Conservation (phyloP, 768 basidiomycete genomes). For the Holtermannia corniformis region DNA sequence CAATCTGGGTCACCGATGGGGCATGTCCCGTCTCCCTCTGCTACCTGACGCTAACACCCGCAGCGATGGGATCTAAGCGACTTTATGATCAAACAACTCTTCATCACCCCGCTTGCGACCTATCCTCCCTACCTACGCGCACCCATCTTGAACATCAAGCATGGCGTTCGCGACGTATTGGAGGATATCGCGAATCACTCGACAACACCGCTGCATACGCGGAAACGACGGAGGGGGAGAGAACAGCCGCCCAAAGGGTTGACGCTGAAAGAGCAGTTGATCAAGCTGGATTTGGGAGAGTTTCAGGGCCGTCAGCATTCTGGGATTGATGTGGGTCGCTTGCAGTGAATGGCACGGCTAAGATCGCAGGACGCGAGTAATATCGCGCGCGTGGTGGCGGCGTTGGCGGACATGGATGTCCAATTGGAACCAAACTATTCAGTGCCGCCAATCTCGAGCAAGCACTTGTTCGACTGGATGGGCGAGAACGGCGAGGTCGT, state of each 20-base stretch:
- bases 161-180: slow-evolving; percentile 32
- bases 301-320: slow-evolving; percentile 80
- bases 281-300: slow-evolving; percentile 56
- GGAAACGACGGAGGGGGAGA: slow-evolving; percentile 4
- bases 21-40: too few relatives aligned
- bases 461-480: slow-evolving; percentile 34
- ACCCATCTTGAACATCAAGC: slow-evolving; percentile 38
- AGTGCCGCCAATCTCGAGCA: slow-evolving; percentile 10
- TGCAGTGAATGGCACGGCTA: neutral
- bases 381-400: slow-evolving; percentile 66
- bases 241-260: slow-evolving; percentile 15
- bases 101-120: slow-evolving; percentile 27
- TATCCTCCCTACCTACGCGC: slow-evolving; percentile 32
- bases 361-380: slow-evolving; percentile 71
- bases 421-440: slow-evolving; percentile 57
- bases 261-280: slow-evolving; percentile 67
- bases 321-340: slow-evolving; percentile 72
- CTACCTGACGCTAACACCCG: neutral
- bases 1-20: slow-evolving; percentile 39
- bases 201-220: slow-evolving; percentile 7
- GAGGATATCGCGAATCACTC: slow-evolving; percentile 19
- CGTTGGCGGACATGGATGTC: slow-evolving; percentile 62
- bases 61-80: slow-evolving; percentile 41
- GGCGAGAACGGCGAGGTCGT: slow-evolving; percentile 29
- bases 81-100: slow-evolving; percentile 39